Percentiles rank a stretch among this genome's conserved stretches.
Conservation (phyloP, 2,329 filamentous ascomycete species). For the Colletotrichum acutatum region DNA sequence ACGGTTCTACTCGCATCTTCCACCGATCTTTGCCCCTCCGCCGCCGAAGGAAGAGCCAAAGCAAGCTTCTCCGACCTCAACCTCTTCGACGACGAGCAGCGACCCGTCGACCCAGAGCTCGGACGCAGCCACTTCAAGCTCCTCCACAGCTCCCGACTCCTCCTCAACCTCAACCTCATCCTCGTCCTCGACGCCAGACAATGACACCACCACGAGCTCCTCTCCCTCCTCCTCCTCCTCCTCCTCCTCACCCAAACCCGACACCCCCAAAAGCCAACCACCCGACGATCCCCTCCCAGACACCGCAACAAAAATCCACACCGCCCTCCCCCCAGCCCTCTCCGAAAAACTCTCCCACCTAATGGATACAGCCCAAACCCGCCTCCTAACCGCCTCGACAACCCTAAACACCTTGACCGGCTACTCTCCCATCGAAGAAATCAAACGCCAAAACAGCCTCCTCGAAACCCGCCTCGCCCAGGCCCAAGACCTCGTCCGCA, state of each 20-base stretch:
- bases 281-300: conserved; percentile 21
- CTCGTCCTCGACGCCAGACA: neutral
- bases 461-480: conserved; percentile 69
- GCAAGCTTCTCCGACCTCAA: conserved; percentile 15
- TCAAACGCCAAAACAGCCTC: conserved; percentile 81
- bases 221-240: neutral
- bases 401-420: conserved; percentile 94
- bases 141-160: neutral
- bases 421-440: conserved; percentile 88
- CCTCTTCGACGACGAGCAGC: neutral
- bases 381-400: conserved; percentile 85
- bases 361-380: conserved; percentile 91
- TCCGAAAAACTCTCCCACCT: conserved; percentile 69
- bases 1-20: conserved; percentile 12
- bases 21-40: conserved; percentile 3
- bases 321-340: conserved; percentile 51
- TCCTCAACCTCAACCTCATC: conserved; percentile 1
- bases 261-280: neutral
- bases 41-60: conserved; percentile 16
- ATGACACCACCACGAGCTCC: conserved; percentile 3
- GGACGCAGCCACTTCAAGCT: conserved; percentile 5
- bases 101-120: conserved; percentile 1
- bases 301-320: conserved; percentile 28
- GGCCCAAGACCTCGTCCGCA: conserved; percentile 74
- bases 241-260: neutral